Evolutionary conservation across 1,284 basidiomycete species (phyloP), one percentile per base, ranked within the genome.

Genomic region (Pseudozyma thailandica): DNA sequence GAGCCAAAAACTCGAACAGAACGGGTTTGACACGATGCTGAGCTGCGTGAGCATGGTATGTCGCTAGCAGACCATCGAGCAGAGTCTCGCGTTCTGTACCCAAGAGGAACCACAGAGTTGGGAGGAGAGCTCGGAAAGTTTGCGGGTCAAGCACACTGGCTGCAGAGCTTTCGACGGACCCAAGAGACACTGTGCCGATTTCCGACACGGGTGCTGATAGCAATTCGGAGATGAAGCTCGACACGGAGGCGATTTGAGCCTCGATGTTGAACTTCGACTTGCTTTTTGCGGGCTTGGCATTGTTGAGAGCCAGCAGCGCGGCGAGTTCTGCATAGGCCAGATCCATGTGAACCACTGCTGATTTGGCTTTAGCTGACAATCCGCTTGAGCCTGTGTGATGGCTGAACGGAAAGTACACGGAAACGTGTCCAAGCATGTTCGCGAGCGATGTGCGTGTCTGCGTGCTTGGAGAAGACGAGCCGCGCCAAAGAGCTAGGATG

Each of bases 321-420:
- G 55, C 53, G 5, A 76, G 65, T 28, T 76, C 74, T 5, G 62
- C 55, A 21, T 74, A 74, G 21, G 60, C 72, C 3, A 76, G 57
- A 18, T 76, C 71, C 68, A 74, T 64, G 52, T 66, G 56, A 3
- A 62, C 60, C 12, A 76, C 46, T 3, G 38, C 8, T 5, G 62
- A 46, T 30, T 55, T 55, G 26, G 66, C 64, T 28, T 54, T 69
- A 20, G 53, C 51, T n/a, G 65, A 71, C 6, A 70, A 47, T 20
- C 49, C 54, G 44, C 48, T 47, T 7, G 63, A 70, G 25, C 50
- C 53, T 1, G 44, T 63, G 30, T 50, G 63, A 26, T 63, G 54
- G 50, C 73, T 64, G 44, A 74, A 76, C 46, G 74, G 74, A 50
- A 76, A 76, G 61, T 74, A 76, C 28, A 70, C 28, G 6, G 72